These are phyloP conservation scores for Schoenoplectus triqueter DNA, from an alignment of 202 grass and related monocot genomes.

Conservation along the genomic window DNA sequence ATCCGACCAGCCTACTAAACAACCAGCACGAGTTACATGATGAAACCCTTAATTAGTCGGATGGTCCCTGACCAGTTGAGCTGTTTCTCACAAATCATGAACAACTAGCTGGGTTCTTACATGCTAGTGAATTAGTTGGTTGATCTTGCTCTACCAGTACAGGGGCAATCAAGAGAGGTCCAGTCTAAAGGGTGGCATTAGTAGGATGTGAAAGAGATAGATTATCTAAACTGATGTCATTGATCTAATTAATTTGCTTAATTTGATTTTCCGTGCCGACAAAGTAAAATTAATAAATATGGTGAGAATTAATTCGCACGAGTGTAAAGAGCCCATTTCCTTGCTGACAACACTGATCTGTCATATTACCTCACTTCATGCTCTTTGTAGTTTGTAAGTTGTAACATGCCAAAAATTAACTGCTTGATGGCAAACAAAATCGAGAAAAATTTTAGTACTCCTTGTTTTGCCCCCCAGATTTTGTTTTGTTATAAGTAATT, in stretches of 20 bases:
- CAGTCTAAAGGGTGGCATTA: slow-evolving; percentile 26
- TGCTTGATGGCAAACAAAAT: too few species aligned
- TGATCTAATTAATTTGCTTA: neutral
- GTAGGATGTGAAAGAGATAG: slow-evolving; percentile 35
- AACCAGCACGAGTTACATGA: slow-evolving; percentile 32
- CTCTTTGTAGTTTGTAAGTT: too few species aligned
- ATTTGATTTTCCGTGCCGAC: neutral
- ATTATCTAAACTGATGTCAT: slow-evolving; percentile 18
- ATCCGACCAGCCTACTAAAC: slow-evolving; percentile 35
- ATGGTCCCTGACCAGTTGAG: slow-evolving; percentile 36
- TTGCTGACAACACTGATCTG: neutral
- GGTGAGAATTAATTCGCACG: neutral
- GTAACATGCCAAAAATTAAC: too few species aligned
- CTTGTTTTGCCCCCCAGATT: too few species aligned
- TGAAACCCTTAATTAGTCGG: neutral
- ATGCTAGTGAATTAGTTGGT: slow-evolving; percentile 8
- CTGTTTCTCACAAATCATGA: slow-evolving; percentile 25
- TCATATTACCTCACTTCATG: too few species aligned
- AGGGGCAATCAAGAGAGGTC: slow-evolving; percentile 31
- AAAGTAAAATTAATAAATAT: neutral
- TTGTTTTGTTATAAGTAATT: too few species aligned
- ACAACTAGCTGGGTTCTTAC: slow-evolving; percentile 26
- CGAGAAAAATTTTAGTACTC: too few species aligned
- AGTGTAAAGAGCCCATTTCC: neutral
- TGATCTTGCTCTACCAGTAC: slow-evolving; percentile 21